A percentile compares a stretch with the other conserved stretches of the same genome.
These are phyloP conservation scores for Sclerospora graminicola DNA, from an alignment of 352 stramenopile genomes.

Conservation along the genomic window DNA sequence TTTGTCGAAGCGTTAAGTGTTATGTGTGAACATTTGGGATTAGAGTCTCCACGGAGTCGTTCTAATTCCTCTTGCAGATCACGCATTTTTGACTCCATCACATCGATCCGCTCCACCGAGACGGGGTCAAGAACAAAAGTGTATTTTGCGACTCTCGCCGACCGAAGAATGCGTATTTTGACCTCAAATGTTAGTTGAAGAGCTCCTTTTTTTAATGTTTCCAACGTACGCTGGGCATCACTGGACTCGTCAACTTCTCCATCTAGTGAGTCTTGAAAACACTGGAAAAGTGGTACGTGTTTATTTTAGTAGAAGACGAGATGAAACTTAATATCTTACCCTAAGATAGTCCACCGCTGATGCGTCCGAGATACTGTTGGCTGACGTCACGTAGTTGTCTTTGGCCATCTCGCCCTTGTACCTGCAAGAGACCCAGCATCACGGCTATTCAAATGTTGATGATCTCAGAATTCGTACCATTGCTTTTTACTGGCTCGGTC, in stretches of 20 bases:
- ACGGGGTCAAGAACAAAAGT: constrained; percentile 11
- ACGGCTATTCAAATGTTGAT: not conserved
- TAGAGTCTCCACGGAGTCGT: not conserved
- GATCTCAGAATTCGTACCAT: constrained; percentile 3
- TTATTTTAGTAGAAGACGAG: not conserved
- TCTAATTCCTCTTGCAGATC: constrained; percentile 5
- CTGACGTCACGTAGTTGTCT: constrained; percentile 4
- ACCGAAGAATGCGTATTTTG: constrained; percentile 4
- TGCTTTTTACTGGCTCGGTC: constrained; percentile 9
- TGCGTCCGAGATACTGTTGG: constrained; percentile 7
- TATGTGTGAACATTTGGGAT: not conserved
- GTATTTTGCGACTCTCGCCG: constrained; percentile 1
- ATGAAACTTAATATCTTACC: constrained; percentile 1
- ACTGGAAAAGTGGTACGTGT: constrained; percentile 2
- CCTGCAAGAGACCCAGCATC: constrained; percentile 1
- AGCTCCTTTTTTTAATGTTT: not conserved
- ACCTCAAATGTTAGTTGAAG: constrained; percentile 2
- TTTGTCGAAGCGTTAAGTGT: not conserved
- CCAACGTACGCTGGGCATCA: constrained; percentile 5
- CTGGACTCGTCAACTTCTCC: not conserved
- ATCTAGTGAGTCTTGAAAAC: constrained; percentile 10
- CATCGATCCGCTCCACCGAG: constrained; percentile 9
- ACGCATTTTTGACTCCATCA: constrained; percentile 7
- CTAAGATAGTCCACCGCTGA: constrained; percentile 3
- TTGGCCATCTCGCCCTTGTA: constrained; percentile 8